Evolutionary conservation across 2,329 filamentous ascomycete species (phyloP), one percentile per base, ranked within the genome.

Genomic region (Cordyceps pruinosa): DNA sequence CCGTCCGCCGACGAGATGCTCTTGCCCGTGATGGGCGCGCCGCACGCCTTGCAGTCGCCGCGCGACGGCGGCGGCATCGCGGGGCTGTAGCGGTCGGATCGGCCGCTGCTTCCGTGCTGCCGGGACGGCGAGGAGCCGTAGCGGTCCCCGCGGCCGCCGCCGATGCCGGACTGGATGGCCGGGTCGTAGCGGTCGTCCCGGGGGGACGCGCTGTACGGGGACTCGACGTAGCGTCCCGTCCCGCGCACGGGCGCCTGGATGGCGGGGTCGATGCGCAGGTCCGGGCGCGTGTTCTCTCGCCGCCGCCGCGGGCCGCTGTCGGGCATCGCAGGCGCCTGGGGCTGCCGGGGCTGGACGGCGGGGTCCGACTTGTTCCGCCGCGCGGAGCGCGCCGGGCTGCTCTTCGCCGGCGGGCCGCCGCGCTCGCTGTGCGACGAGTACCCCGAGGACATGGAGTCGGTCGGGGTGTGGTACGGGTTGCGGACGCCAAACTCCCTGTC

Each of bases 1-100:
- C 94, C 94, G 65, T 97, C 94, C 1, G 91, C 91, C 15, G 91
- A 96, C 34, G 93, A 96, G 58, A 99, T 86, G 1, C 91, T 96
- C 73, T 97, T 97, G 21, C 91, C 93, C 45, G 84, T 82, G 65
- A 99, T 97, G 7, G 80, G 75, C 46, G 87, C 76, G 4, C 82
- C 78, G 70, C 94, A 99, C 1, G 89, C 89, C 66, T 90, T 89
- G 75, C 94, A 99, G 61, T 83, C 84, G 2, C 90, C 89, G 57
- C 89, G 87, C 17, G 80, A 80, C 1, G 75, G 70, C 12, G 72
- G 60, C 26, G n/a, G 46, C 17, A 42, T 55, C 17, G 60, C 25
- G 26, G 42, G 54, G 30, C 47, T 56, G 30, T 59, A 32, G 28
- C 45, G 44, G 26, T 42, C 34, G 17, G 13, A 1, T 17, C 15